Evolutionary conservation across 345 rosid species (phyloP).

Genomic region (Carallia pectinifolia): DNA sequence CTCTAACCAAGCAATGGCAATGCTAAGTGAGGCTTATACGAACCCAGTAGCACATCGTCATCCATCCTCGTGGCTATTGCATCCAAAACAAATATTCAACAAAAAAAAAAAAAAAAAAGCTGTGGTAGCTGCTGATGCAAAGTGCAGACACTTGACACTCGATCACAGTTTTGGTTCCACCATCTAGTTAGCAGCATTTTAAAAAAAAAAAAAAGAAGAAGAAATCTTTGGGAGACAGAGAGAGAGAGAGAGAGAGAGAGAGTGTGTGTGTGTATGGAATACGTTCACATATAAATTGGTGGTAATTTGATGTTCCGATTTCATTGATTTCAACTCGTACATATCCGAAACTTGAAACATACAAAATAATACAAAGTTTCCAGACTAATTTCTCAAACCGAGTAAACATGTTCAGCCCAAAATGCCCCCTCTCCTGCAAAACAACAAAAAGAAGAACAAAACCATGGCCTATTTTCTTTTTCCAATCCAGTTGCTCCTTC

Average conservation of each 20-base stretch:
- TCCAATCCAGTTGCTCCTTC: constrained; percentile 32
- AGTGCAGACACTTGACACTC: neutral
- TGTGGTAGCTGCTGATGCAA: neutral
- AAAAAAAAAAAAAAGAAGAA: neutral
- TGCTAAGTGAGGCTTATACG: too few relatives aligned
- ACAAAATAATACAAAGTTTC: neutral
- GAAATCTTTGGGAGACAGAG: too few relatives aligned
- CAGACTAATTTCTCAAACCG: neutral
- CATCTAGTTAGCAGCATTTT: neutral
- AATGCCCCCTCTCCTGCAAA: neutral
- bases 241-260: too few relatives aligned
- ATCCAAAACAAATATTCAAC: too few relatives aligned
- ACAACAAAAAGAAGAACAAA: neutral
- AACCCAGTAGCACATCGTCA: too few relatives aligned
- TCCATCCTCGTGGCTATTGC: too few relatives aligned
- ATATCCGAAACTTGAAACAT: neutral
- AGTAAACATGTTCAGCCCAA: neutral
- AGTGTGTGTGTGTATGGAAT: too few relatives aligned
- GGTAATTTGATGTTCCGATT: neutral
- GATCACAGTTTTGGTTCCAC: neutral
- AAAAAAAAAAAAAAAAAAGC: too few relatives aligned
- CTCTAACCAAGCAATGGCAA: too few relatives aligned
- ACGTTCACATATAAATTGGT: neutral
- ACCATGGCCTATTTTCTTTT: constrained; percentile 24
- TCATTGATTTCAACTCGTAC: constrained; percentile 5